phyloP scores from a whole-genome alignment of 495 filamentous ascomycete species.

The Penicillium maclennaniae region DNA sequence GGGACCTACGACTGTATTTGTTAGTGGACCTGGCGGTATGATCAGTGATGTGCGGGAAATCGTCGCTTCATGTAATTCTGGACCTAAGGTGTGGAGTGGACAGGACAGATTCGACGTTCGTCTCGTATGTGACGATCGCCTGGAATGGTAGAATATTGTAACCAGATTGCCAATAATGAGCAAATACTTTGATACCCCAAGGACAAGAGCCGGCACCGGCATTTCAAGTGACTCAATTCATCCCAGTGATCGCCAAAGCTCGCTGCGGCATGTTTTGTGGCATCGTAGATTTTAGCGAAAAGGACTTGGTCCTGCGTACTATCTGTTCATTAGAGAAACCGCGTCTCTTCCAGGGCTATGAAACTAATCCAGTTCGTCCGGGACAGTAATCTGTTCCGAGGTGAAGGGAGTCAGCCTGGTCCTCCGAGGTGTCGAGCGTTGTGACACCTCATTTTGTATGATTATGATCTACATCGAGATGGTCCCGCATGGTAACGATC shows the following conservation, averaged over 20 bases:
- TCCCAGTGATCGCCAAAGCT: neutral
- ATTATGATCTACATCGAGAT: neutral
- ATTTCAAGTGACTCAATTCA: neutral
- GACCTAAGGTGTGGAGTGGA: slow-evolving; percentile 48
- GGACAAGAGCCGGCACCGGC: neutral
- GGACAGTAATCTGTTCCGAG: neutral
- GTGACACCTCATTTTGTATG: neutral
- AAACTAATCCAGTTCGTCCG: too few species aligned
- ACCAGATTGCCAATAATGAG: neutral
- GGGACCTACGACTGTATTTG: slow-evolving; percentile 54
- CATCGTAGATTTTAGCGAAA: neutral
- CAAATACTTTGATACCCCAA: neutral
- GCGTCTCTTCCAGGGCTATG: neutral
- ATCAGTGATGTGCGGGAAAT: slow-evolving; percentile 50
- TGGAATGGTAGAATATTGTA: slow-evolving; percentile 21
- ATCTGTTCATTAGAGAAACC: neutral
- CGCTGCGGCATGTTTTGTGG: neutral
- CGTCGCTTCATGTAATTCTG: slow-evolving; percentile 51
- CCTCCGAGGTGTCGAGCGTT: neutral
- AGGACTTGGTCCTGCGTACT: neutral
- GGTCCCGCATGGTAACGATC: neutral
- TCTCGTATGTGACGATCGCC: slow-evolving; percentile 52
- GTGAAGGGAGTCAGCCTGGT: neutral
- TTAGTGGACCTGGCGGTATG: slow-evolving; percentile 59
- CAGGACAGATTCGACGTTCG: slow-evolving; percentile 53